Evolutionary conservation across 306 rosid genomes (phyloP).

Genomic region (Casuarina glauca): DNA sequence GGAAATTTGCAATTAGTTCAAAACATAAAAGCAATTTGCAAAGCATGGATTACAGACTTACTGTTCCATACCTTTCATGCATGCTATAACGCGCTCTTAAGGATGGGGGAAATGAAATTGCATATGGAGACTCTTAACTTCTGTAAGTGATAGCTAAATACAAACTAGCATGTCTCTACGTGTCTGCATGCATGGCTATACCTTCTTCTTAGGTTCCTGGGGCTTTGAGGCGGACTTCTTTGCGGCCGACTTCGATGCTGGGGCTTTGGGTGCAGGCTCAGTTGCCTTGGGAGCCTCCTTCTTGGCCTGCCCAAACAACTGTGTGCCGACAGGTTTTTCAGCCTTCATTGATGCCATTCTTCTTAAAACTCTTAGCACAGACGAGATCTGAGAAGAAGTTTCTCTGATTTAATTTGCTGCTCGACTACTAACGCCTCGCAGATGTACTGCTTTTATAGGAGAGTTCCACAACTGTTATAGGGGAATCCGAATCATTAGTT

Average conservation of each 20-base stretch:
- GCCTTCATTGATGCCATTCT: constrained; percentile 50
- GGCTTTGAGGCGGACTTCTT: constrained; percentile 61
- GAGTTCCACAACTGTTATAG: neutral
- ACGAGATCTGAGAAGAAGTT: neutral
- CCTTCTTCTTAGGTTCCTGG: constrained; percentile 72
- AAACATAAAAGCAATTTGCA: neutral
- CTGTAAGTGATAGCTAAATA: too few relatives aligned
- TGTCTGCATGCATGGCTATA: neutral
- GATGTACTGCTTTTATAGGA: constrained; percentile 23
- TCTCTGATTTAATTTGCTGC: neutral
- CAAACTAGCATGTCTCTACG: too few relatives aligned
- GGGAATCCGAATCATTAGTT: constrained; percentile 34
- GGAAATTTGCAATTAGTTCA: neutral
- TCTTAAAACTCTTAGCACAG: constrained; percentile 1
- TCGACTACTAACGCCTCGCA: neutral
- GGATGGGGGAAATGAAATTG: neutral
- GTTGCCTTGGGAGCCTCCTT: constrained; percentile 37
- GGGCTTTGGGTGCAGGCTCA: constrained; percentile 32
- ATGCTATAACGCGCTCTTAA: neutral
- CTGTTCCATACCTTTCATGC: neutral
- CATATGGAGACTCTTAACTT: neutral
- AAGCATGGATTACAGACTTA: neutral
- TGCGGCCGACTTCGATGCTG: constrained; percentile 49
- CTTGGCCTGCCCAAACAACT: constrained; percentile 47
- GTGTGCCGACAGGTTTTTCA: constrained; percentile 40